A percentile compares a stretch with the other conserved stretches of the same genome.
These are phyloP conservation scores for Halocafeteria seosinensis DNA, from an alignment of 108 stramenopile species.

Conservation along the genomic window DNA sequence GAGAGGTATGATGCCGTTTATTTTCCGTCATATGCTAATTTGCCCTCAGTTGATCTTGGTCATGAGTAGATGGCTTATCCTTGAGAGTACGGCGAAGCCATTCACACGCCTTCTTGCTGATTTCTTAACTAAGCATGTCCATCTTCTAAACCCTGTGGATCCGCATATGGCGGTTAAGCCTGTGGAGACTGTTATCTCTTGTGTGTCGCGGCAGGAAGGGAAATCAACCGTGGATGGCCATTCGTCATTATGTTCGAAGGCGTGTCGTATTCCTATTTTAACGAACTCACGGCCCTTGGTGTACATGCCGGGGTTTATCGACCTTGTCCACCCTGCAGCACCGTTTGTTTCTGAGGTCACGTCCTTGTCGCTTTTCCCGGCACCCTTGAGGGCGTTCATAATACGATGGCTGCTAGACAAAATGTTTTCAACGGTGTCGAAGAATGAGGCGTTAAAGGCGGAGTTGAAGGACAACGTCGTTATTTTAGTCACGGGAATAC, in stretches of 20 bases:
- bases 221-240: not conserved
- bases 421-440: constrained; percentile 56
- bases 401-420: constrained; percentile 48
- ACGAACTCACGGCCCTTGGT: too few species aligned
- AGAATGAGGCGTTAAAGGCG: constrained; percentile 64
- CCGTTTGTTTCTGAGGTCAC: not conserved
- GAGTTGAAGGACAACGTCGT: constrained; percentile 63
- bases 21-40: constrained; percentile 56
- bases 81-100: constrained; percentile 44
- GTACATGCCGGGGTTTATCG: too few species aligned
- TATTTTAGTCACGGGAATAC: constrained; percentile 44
- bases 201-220: not conserved
- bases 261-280: too few species aligned
- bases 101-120: constrained; percentile 53
- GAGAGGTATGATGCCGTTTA: constrained; percentile 42
- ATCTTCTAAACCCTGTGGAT: constrained; percentile 18
- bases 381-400: constrained; percentile 9
- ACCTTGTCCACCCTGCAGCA: not conserved
- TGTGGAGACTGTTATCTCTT: not conserved
- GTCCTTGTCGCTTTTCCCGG: not conserved
- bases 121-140: constrained; percentile 54
- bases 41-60: constrained; percentile 51
- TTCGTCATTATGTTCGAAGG: too few species aligned
- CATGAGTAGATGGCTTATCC: constrained; percentile 54
- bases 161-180: not conserved